Evolutionary conservation across 441 rosid genomes (phyloP).

Genomic region (Melastoma candidum): DNA sequence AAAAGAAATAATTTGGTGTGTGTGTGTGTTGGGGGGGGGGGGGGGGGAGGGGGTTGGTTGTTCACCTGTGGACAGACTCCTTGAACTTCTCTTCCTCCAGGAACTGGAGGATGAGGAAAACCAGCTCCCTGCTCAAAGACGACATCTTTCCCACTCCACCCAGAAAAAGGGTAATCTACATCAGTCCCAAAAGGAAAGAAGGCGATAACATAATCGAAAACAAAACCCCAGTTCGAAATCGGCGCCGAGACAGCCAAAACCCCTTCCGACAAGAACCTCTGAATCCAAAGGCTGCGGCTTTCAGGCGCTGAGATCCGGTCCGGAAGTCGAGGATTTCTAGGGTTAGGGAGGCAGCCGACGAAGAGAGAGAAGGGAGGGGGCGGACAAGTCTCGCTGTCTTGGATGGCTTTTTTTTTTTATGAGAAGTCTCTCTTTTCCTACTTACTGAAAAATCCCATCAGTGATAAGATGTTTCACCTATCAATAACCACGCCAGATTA

Average conservation of each 20-base stretch:
- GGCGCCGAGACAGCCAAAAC: not conserved
- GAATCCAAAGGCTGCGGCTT: not conserved
- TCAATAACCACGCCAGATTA: accelerated
- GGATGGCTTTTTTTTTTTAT: constrained; percentile 47
- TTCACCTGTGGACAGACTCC: constrained; percentile 77
- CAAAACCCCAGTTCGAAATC: constrained; percentile 1
- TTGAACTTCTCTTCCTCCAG: constrained; percentile 11
- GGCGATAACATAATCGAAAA: not conserved
- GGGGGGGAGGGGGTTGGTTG: not conserved
- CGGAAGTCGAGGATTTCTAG: constrained; percentile 9
- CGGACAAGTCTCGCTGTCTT: constrained; percentile 67
- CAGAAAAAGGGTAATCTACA: not conserved
- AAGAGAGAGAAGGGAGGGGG: constrained; percentile 11
- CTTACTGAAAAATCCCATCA: constrained; percentile 30
- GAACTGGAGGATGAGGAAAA: constrained; percentile 10
- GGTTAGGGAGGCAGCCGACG: constrained; percentile 5
- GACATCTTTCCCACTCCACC: constrained; percentile 4
- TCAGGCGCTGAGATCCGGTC: not conserved
- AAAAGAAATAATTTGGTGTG: no score
- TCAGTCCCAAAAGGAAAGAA: not conserved
- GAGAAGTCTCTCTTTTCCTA: constrained; percentile 33
- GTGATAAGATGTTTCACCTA: accelerated
- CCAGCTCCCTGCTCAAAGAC: constrained; percentile 10
- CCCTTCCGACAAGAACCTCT: constrained; percentile 1
- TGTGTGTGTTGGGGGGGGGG: no score